Percentiles rank a stretch among this genome's conserved stretches.
These are phyloP conservation scores for Excoecaria agallocha DNA, from an alignment of 345 rosid species.

Conservation along the genomic window DNA sequence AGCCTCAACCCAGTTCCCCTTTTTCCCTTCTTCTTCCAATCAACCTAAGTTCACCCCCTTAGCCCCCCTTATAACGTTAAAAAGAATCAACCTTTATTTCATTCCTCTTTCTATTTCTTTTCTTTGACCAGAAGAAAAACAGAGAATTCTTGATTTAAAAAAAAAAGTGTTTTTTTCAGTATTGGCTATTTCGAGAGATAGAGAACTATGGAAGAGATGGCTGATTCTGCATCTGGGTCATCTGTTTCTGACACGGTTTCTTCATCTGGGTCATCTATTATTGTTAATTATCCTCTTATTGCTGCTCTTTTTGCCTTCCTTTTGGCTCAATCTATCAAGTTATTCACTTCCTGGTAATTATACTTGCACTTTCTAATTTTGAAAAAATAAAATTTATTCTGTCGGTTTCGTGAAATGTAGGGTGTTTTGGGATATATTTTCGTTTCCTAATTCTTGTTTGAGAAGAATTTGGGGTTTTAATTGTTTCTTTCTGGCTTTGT, in stretches of 20 bases:
- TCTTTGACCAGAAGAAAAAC: background rate
- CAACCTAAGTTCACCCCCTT: background rate
- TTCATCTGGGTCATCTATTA: constrained; percentile 37
- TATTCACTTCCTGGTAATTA: constrained; percentile 64
- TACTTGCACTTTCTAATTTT: constrained; percentile 1
- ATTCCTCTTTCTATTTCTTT: background rate
- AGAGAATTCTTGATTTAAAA: no score
- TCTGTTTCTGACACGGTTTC: constrained; percentile 16
- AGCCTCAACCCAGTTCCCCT: background rate
- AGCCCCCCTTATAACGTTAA: background rate
- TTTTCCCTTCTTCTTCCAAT: constrained; percentile 11
- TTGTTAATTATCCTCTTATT: constrained; percentile 62
- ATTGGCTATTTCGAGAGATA: constrained; percentile 5
- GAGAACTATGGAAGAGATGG: constrained; percentile 30
- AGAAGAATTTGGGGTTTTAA: background rate
- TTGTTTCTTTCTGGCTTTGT: background rate
- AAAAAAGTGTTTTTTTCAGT: background rate
- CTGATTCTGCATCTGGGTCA: constrained; percentile 24
- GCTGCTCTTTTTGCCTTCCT: constrained; percentile 54
- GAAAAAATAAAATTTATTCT: background rate
- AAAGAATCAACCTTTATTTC: background rate
- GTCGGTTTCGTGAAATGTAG: constrained; percentile 6
- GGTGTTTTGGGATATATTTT: constrained; percentile 18
- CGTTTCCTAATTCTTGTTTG: background rate
- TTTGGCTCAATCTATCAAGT: constrained; percentile 63